A percentile compares a stretch with the other conserved stretches of the same genome.
Evolutionary conservation across 1,284 basidiomycete species (phyloP).

Genomic region (Sutorius eximius): DNA sequence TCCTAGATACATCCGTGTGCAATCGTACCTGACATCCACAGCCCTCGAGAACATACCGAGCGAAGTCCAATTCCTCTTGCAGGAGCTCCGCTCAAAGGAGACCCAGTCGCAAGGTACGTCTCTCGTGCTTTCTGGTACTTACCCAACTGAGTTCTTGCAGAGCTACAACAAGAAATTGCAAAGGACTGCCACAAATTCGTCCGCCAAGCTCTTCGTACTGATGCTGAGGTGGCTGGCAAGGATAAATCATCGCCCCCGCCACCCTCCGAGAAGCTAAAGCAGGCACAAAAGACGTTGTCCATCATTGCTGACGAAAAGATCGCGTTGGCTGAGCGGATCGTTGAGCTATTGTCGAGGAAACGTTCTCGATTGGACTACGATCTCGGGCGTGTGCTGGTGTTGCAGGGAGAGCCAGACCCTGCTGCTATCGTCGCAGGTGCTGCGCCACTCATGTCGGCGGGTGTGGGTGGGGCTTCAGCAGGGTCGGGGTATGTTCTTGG

Average conservation of each 20-base stretch:
- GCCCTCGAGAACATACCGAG: slow-evolving; percentile 76
- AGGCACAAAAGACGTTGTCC: slow-evolving; percentile 34
- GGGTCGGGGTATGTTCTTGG: slow-evolving; percentile 32
- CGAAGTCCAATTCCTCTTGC: slow-evolving; percentile 69
- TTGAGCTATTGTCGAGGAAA: slow-evolving; percentile 52
- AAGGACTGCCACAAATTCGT: slow-evolving; percentile 55
- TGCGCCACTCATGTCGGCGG: slow-evolving; percentile 22
- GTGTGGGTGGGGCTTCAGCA: slow-evolving; percentile 12
- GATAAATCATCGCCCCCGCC: slow-evolving; percentile 32
- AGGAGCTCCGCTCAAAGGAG: slow-evolving; percentile 69
- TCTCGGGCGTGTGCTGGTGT: slow-evolving; percentile 49
- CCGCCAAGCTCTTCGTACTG: slow-evolving; percentile 46
- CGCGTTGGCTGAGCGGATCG: slow-evolving; percentile 51
- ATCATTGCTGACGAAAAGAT: slow-evolving; percentile 55
- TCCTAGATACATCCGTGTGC: background rate
- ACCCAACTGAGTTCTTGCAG: slow-evolving; percentile 30
- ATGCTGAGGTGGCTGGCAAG: slow-evolving; percentile 22
- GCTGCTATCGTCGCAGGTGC: slow-evolving; percentile 31
- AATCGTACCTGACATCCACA: slow-evolving; percentile 4
- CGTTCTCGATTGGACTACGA: slow-evolving; percentile 58
- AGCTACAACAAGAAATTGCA: slow-evolving; percentile 54
- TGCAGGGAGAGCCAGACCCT: slow-evolving; percentile 53
- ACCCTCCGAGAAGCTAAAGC: slow-evolving; percentile 33
- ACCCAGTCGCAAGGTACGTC: slow-evolving; percentile 48
- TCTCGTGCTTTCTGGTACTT: background rate